These are phyloP conservation scores for Closterium sp. DNA, from an alignment of 139 green algal genomes.

Conservation along the genomic window DNA sequence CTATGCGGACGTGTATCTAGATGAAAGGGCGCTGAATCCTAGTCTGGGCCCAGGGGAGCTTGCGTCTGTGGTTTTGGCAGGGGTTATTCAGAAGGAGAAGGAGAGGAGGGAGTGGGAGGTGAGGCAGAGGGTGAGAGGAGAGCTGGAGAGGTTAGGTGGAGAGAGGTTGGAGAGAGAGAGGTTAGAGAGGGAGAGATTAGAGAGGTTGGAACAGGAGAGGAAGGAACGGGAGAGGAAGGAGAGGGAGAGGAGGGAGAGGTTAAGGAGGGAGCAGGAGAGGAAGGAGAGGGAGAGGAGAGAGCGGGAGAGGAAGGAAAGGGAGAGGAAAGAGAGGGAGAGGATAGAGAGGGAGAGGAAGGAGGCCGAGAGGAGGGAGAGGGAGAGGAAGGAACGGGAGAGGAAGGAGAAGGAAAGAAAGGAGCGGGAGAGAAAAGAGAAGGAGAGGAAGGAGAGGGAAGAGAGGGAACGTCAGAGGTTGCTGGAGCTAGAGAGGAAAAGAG, in stretches of 20 bases:
- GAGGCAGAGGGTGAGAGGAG: background rate
- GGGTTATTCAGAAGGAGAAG: conserved; percentile 8
- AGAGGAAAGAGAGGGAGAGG: background rate
- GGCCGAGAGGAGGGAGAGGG: background rate
- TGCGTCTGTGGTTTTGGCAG: conserved; percentile 6
- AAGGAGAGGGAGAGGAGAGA: background rate
- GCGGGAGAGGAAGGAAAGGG: background rate
- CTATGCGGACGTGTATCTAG: conserved; percentile 14
- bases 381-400: conserved; percentile 5
- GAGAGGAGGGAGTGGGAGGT: background rate
- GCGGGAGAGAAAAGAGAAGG: background rate
- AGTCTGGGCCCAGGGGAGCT: conserved; percentile 3
- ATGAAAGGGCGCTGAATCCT: conserved; percentile 30
- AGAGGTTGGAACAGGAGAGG: conserved; percentile 4
- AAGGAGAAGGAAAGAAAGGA: background rate
- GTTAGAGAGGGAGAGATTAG: background rate
- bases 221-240: background rate
- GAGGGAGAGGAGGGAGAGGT: background rate
- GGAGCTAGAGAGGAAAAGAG: background rate
- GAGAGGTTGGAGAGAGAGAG: background rate
- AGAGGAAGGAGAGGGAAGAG: background rate
- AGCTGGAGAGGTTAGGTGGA: conserved; percentile 8
- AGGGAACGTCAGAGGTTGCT: background rate
- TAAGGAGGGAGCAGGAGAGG: background rate
- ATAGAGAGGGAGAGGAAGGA: background rate